Evolutionary conservation across 352 stramenopile genomes (phyloP), one percentile per base, ranked within the genome.

Genomic region (Globisporangium nunn): DNA sequence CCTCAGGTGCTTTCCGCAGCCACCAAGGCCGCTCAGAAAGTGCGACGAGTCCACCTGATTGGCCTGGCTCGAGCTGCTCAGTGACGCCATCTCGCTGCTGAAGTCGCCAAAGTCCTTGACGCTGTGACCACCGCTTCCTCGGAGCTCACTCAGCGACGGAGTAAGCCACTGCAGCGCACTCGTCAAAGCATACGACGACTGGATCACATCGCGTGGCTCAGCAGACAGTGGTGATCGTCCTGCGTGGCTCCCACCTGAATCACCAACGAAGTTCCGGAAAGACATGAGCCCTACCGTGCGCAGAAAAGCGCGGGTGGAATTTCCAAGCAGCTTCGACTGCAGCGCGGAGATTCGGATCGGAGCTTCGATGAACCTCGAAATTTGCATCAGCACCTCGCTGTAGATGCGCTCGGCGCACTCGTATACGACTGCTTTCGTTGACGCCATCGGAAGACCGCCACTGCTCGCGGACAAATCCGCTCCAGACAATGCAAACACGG

Each of bases 311-410:
- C 73, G 63, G 3, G 81, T 90, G 6, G 78, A 85, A 43, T 92
- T 88, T 12, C 68, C 77, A 18, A 95, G 59, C 70, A 95, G 81
- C 41, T 72, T 73, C 7, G 77, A 75, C 59, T 95, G 76, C n/a
- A 95, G 62, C 29, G 60, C 75, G 0, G 83, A 88, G 33, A 91
- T 71, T 17, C 81, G 75, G 59, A 93, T 83, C 49, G 79, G 81
- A 51, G 81, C 71, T 62, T 94, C 80, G 45, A 91, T 66, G 62
- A 93, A 95, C 14, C 82, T 70, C 45, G 85, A 87, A 15, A 93
- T 74, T 62, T 92, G 78, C 58, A 95, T 85, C 46, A 95, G 61
- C 23, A 90, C 81, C 58, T 95, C 85, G 37, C 79, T 92, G 67
- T 83, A 95, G 51, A 91, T 87, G 10, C 82, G 75, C 53, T 95